Evolutionary conservation across 441 rosid species (phyloP).

Genomic region (Breynia disticha): DNA sequence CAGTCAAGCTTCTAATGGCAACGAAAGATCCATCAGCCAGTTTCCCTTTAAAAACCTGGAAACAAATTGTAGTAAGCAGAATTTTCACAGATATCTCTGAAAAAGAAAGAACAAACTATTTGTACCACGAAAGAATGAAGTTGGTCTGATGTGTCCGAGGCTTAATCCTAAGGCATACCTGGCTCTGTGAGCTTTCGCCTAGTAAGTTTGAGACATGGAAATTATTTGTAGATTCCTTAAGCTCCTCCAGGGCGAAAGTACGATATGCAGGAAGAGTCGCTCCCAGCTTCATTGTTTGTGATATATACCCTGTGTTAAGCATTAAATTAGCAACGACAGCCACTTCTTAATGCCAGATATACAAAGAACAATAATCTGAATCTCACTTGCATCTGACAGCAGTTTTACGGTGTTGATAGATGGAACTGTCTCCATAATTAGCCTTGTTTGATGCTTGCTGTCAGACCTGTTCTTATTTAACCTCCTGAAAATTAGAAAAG

Average conservation of each 20-base stretch:
- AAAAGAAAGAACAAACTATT: not conserved
- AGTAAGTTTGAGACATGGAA: constrained; percentile 29
- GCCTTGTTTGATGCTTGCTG: constrained; percentile 17
- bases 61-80: not conserved
- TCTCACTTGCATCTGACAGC: constrained; percentile 57
- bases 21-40: constrained; percentile 29
- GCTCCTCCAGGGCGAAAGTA: constrained; percentile 47
- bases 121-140: too few species aligned
- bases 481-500: constrained; percentile 23
- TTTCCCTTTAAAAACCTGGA: constrained; percentile 39
- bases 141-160: too few species aligned
- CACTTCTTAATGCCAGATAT: not conserved
- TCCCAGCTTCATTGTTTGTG: constrained; percentile 61
- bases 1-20: constrained; percentile 33
- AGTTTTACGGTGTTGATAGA: constrained; percentile 32
- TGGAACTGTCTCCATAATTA: constrained; percentile 24
- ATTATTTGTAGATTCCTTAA: constrained; percentile 43
- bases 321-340: not conserved
- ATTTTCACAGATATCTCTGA: not conserved
- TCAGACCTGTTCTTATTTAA: constrained; percentile 4
- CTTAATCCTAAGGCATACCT: constrained; percentile 19
- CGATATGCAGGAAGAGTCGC: constrained; percentile 43
- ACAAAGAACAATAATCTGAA: not conserved
- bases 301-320: constrained; percentile 37
- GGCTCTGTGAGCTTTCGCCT: constrained; percentile 19